Base-by-base conservation (phyloP, 2,329 filamentous ascomycete species). In the Coleophoma cylindrospora region DNA sequence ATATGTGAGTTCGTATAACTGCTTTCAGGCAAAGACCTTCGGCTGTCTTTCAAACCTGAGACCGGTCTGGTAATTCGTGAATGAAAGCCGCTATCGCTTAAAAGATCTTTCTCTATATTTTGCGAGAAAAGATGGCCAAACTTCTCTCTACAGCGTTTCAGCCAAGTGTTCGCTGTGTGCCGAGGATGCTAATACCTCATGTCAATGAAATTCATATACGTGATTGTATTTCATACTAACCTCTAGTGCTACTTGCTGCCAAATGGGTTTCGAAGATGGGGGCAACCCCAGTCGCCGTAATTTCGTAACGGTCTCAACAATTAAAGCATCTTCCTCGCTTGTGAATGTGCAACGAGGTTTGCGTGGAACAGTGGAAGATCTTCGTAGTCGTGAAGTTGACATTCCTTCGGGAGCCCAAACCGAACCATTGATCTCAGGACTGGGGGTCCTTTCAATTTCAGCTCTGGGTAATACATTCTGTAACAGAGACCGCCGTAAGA, bases 341-440 rank as follows among this genome's bases (percentile, higher is more conserved):
- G 56, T 58, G 32, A 61, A 62, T 13, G 8, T n/a, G 19, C 46
- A 53, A 19, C 54, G 54, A 9, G 22, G 14, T 38, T 38, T 38
- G 19, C 22, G 43, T 38, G 38, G 46, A 32, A 34, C 34, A 33
- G 43, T 15, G 17, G 52, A 48, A n/a, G 27, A 27, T 27, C 27
- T 27, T 27, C 27, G 27, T 27, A 9, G 12, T 27, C 36, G n/a
- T 38, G n/a, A 27, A 22, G 48, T 40, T 15, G 36, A 17, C 27
- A 37, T 34, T 48, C 34, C 38, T 38, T 47, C 40, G 38, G 57
- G 54, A 11, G 64, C 64, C 64, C 64, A 66, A 27, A 66, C 47
- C n/a, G 64, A 66, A 15, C 36, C 22, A 15, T 45, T 45, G 9
- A 51, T 47, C 22, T 57, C 53, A 8, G 62, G 63, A 14, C 63